Percentiles rank a stretch among this genome's conserved stretches.
These are phyloP conservation scores for Sisymbrium altissimum DNA, from an alignment of 345 rosid genomes.

Conservation along the genomic window DNA sequence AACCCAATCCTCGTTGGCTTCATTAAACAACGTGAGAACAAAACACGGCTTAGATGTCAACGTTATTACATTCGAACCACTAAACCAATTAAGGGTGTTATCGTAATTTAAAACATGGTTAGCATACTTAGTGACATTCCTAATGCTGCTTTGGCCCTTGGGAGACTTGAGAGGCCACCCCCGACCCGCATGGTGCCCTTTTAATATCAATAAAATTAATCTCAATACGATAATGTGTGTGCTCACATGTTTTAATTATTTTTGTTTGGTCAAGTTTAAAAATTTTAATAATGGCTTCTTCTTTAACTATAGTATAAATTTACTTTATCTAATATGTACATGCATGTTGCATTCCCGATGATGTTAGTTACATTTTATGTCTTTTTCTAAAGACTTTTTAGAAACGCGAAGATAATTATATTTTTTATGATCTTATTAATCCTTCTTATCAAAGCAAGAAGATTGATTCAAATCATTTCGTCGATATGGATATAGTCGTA, in stretches of 20 bases:
- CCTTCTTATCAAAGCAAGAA: conserved; percentile 1
- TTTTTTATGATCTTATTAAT: not conserved
- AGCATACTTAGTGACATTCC: conserved; percentile 5
- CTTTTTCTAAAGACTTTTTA: not conserved
- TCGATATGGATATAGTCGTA: not conserved
- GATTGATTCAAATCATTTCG: not conserved
- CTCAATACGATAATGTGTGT: conserved; percentile 16
- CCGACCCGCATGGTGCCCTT: conserved; percentile 3
- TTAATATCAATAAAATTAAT: not conserved
- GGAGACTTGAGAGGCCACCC: conserved; percentile 22
- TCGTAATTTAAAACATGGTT: conserved; percentile 1
- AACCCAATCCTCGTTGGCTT: conserved; percentile 25
- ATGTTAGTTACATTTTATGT: not conserved
- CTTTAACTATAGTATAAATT: not conserved
- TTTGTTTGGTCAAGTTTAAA: conserved; percentile 14
- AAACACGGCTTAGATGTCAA: conserved; percentile 12
- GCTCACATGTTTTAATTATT: conserved; percentile 9
- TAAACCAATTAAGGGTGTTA: not conserved
- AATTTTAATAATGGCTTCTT: conserved; percentile 4
- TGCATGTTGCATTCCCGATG: conserved; percentile 28
- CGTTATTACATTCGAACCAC: conserved; percentile 18
- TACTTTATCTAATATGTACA: conserved; percentile 10
- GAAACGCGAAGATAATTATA: not conserved
- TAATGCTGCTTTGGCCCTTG: conserved; percentile 29
- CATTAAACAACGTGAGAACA: not conserved